Conservation (phyloP, 768 basidiomycete genomes). For the Auricularia heimuer region DNA sequence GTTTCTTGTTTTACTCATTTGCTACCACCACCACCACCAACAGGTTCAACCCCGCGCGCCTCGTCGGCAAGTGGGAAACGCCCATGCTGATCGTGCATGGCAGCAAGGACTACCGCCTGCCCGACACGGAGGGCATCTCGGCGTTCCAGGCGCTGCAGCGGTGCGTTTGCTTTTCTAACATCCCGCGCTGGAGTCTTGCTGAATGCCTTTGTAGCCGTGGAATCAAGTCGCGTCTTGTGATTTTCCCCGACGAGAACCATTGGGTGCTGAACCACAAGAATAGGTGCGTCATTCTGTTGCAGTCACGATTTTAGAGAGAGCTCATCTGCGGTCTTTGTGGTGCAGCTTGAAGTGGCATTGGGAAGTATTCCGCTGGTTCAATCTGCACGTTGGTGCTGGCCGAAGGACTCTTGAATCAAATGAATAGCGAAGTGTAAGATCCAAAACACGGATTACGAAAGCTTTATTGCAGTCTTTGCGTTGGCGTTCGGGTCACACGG, state of each 20-base stretch:
- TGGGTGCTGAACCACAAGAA: conserved; percentile 81
- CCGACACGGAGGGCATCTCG: conserved; percentile 74
- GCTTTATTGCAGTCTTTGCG: too few relatives aligned
- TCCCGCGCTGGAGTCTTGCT: conserved; percentile 11
- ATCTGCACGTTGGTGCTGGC: neutral
- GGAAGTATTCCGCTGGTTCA: conserved; percentile 89
- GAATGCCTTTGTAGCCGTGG: conserved; percentile 36
- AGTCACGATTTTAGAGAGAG: neutral
- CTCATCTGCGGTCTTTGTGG: neutral
- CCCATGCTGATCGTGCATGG: conserved; percentile 80
- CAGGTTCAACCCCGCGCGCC: conserved; percentile 64
- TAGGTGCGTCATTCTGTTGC: conserved; percentile 30
- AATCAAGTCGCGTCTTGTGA: conserved; percentile 64
- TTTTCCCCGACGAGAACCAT: conserved; percentile 89
- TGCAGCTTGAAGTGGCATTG: conserved; percentile 85
- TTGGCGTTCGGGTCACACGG: too few relatives aligned
- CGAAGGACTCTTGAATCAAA: too few relatives aligned
- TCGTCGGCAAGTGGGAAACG: conserved; percentile 75
- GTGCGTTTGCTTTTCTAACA: conserved; percentile 32
- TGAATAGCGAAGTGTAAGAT: too few relatives aligned
- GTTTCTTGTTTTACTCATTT: too few relatives aligned
- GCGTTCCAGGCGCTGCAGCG: conserved; percentile 81
- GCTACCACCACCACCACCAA: too few relatives aligned
- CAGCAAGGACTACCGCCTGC: conserved; percentile 80
- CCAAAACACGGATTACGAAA: too few relatives aligned